Evolutionary conservation across 768 basidiomycete species (phyloP), one percentile per base, ranked within the genome.

Genomic region (Porphyrellus cyaneotinctus): DNA sequence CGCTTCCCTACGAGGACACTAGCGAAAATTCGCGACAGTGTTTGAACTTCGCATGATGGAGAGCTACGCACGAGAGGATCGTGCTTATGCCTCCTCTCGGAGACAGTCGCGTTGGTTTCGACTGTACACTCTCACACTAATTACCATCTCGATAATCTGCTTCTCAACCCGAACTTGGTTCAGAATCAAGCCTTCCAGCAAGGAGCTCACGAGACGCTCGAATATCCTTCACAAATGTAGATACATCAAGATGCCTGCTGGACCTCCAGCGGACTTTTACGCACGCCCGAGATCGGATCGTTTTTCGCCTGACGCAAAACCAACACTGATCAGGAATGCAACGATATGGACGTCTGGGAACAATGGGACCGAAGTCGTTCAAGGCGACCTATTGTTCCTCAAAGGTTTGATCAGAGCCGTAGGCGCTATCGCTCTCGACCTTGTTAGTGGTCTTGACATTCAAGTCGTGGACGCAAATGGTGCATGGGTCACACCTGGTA

Each of bases 401-500:
- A 80, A 78, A 44, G 88, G 87, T 6, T 58, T 90, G 18, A 83
- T 89, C 54, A 77, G 81, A 65, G 75, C 69, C 17, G 71, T 89
- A 24, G 86, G 87, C 0, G 61, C 73, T 47, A 63, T 85, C 14
- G 58, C 60, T 8, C 43, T 53, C n/a, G 41, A 52, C 6, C 39
- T 56, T 18, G 44, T 63, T 54, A 66, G 47, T 35, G 58, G 56
- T 53, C 18, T 45, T 51, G 47, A 36, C 53, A 67, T 47, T 46
- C 73, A 78, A 12, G 75, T 81, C 26, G 63, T 90, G 14, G 83
- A 94, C 56, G 82, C 79, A 2, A 68, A 80, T 35, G 84, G 83
- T 10, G 75, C 82, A 15, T 93, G 89, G 89, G 77, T 91, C 12
- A 88, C 89, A 0, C 88, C 91, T n/a, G 90, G 84, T 56, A 73